Base-by-base conservation (phyloP, 805 yeast species). In the Lipomyces lipofer region DNA sequence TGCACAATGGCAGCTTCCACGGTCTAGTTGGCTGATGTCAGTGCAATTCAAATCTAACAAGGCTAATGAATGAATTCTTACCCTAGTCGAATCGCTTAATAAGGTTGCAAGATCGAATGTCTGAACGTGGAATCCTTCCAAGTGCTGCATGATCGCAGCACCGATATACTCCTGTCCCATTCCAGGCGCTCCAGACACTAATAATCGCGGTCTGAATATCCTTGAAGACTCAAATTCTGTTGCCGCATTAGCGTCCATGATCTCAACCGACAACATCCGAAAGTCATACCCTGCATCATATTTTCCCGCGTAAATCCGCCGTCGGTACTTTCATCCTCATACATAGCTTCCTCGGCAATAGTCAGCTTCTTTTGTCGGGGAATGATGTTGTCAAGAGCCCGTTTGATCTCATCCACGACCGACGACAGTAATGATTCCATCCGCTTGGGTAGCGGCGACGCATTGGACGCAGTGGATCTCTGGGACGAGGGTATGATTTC, bases 81-180 rank as follows among this genome's bases (percentile, higher is more conserved):
- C 59, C 22, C 88, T 75, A 0, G 89, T 81, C 6, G 92, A 76
- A 63, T 92, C 97, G 12, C 89, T 82, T 59, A 83, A 82, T 51
- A 94, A 67, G 6, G 84, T 77, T 1, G 90, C 86, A 53, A 94
- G 73, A 67, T 94, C 99, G 39, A 94, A 74, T 0, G 86, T 80
- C 67, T 94, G 97, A 12, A 89, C 84, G 65, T 89, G 92, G 64
- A 85, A 88, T 0, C 97, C 96, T 71, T 94, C 99, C 48, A 94
- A 73, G 61, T 82, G 78, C 64, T 89, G 86, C 49, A 92, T 73
- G 8, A 91, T 75, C 0, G 98, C 97, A 1, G 90, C 77, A 2
- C 90, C 85, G 7, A 94, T 67, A 67, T 92, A 90, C 60, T 82
- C 86, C 65, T 91, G 97, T 0, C 98, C 99, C 69, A 80, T 80